A percentile compares a stretch with the other conserved stretches of the same genome.
Evolutionary conservation across 495 filamentous ascomycete genomes (phyloP).

Genomic region (Penicilliopsis zonata): DNA sequence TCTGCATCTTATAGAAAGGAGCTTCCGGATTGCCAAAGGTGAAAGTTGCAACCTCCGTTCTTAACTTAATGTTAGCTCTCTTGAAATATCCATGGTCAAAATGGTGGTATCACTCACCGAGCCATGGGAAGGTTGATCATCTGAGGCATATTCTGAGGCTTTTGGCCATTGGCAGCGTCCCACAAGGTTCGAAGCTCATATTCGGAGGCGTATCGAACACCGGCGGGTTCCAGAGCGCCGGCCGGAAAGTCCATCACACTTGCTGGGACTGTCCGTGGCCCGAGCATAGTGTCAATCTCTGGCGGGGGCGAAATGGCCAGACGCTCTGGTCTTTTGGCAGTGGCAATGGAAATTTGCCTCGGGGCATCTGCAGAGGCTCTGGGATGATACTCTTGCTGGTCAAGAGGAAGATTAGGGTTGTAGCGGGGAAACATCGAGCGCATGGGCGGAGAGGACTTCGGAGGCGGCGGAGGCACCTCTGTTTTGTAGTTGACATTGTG

Average conservation of each 20-base stretch:
- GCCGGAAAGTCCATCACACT: slow-evolving; percentile 33
- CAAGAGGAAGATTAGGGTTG: slow-evolving; percentile 55
- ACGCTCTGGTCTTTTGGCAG: slow-evolving; percentile 20
- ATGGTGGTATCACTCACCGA: slow-evolving; percentile 18
- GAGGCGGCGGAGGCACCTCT: slow-evolving; percentile 20
- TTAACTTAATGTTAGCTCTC: slow-evolving; percentile 12
- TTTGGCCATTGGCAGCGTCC: slow-evolving; percentile 44
- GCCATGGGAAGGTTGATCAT: slow-evolving; percentile 33
- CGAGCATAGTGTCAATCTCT: slow-evolving; percentile 28
- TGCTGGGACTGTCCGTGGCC: slow-evolving; percentile 34
- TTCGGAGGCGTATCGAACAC: slow-evolving; percentile 26
- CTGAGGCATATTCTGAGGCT: slow-evolving; percentile 19
- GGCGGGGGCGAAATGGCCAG: slow-evolving; percentile 18
- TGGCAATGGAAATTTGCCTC: too few species aligned
- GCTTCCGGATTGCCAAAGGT: slow-evolving; percentile 22
- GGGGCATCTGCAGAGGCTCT: slow-evolving; percentile 37
- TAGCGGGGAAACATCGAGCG: slow-evolving; percentile 75
- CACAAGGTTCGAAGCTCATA: slow-evolving; percentile 37
- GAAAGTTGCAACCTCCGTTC: slow-evolving; percentile 24
- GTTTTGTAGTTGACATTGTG: slow-evolving; percentile 9
- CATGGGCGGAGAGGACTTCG: slow-evolving; percentile 35
- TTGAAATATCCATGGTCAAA: background rate
- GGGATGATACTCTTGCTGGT: slow-evolving; percentile 58
- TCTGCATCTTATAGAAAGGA: slow-evolving; percentile 37
- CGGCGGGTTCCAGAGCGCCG: slow-evolving; percentile 21